phyloP scores from a whole-genome alignment of 1,284 basidiomycete species.

The Termitomyces sp. region DNA sequence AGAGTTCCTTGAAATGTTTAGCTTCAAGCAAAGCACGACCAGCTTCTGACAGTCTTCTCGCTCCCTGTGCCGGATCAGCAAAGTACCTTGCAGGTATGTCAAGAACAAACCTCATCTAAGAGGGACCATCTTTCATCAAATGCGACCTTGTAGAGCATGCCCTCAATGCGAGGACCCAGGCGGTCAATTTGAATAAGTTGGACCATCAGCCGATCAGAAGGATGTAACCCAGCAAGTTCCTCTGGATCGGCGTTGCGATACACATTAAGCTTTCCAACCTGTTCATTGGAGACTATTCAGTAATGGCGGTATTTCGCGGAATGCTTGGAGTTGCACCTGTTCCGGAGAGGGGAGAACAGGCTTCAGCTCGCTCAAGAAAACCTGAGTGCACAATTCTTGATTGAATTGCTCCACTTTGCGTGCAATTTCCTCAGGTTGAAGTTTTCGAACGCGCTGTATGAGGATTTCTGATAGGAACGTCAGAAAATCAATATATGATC shows the following conservation, averaged over 20 bases:
- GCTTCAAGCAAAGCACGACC: conserved; percentile 74
- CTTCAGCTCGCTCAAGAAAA: conserved; percentile 83
- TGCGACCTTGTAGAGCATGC: conserved; percentile 87
- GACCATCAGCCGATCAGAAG: conserved; percentile 95
- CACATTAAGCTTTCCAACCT: conserved; percentile 89
- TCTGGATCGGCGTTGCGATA: conserved; percentile 86
- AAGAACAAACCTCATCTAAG: conserved; percentile 55
- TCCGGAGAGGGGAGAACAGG: conserved; percentile 86
- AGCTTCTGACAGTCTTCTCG: conserved; percentile 76
- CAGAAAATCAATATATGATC: background rate
- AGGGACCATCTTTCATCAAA: conserved; percentile 82
- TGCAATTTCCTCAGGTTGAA: conserved; percentile 81
- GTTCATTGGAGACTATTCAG: conserved; percentile 6
- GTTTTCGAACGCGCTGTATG: conserved; percentile 79
- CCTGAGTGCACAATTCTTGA: conserved; percentile 78
- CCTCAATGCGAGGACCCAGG: conserved; percentile 85
- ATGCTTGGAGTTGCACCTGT: conserved; percentile 46
- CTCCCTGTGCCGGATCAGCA: conserved; percentile 45
- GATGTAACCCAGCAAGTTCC: conserved; percentile 85
- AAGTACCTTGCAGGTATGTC: background rate
- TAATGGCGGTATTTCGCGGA: background rate
- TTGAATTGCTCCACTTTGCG: conserved; percentile 83
- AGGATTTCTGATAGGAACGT: conserved; percentile 65
- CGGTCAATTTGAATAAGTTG: conserved; percentile 95
- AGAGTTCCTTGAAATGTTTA: conserved; percentile 80